Evolutionary conservation across 805 yeast genomes (phyloP).

Genomic region (Sugiyamaella lignohabitans): DNA sequence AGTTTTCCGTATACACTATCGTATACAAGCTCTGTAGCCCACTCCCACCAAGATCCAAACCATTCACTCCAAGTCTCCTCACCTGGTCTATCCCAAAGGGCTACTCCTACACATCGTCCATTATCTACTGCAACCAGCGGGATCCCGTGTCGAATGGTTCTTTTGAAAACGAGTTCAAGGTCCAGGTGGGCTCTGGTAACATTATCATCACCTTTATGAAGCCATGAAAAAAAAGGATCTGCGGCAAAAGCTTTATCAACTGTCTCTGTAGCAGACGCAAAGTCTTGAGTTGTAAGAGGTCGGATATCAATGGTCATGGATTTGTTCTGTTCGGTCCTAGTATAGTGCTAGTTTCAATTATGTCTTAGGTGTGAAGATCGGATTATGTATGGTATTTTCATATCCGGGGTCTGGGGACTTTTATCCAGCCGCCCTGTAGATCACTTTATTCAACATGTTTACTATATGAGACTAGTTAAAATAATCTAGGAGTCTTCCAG

Average conservation of each 20-base stretch:
- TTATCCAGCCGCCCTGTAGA: no score
- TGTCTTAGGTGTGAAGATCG: no score
- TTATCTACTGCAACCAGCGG: not conserved
- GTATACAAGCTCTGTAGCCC: not conserved
- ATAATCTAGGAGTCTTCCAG: constrained; percentile 1
- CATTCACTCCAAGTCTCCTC: not conserved
- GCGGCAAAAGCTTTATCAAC: not conserved
- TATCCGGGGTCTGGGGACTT: no score
- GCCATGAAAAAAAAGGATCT: not conserved
- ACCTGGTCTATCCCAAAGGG: not conserved
- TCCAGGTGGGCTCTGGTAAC: not conserved
- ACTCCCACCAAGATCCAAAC: not conserved
- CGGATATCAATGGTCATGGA: no score
- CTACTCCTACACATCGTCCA: not conserved
- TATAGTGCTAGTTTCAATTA: no score
- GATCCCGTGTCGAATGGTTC: not conserved
- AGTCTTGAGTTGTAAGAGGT: not conserved
- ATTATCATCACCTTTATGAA: not conserved
- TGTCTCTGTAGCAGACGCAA: not conserved
- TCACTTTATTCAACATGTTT: no score
- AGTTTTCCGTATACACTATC: not conserved
- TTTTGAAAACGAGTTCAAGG: not conserved
- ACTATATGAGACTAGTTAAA: no score
- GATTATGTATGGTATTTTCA: no score
- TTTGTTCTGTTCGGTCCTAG: no score